Evolutionary conservation across 805 yeast species (phyloP).

Genomic region (Metahyphopichia silvanorum): DNA sequence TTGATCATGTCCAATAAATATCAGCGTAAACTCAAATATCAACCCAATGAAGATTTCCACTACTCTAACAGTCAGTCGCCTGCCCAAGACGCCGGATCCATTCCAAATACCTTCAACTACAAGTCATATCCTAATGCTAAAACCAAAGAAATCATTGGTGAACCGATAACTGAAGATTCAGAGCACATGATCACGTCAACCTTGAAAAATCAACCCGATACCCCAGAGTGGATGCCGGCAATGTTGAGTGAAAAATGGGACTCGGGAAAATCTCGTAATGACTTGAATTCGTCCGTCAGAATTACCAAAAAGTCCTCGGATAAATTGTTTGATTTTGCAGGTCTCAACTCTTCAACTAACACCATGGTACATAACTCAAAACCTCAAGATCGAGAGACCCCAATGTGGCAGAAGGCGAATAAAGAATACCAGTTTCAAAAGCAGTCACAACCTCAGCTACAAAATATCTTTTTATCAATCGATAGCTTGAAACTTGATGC

Average conservation of each 20-base stretch:
- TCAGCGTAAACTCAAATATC: slow-evolving; percentile 30
- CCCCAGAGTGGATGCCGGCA: slow-evolving; percentile 44
- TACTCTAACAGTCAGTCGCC: slow-evolving; percentile 10
- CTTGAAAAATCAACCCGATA: slow-evolving; percentile 9
- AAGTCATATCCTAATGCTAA: slow-evolving; percentile 45
- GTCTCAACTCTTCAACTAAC: slow-evolving; percentile 16
- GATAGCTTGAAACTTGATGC: slow-evolving; percentile 12
- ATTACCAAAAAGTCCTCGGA: slow-evolving; percentile 5
- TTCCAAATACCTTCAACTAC: slow-evolving; percentile 43
- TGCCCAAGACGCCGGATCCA: slow-evolving; percentile 25
- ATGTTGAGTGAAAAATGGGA: slow-evolving; percentile 36
- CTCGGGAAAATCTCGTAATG: slow-evolving; percentile 5
- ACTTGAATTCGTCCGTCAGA: slow-evolving; percentile 18
- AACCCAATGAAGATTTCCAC: slow-evolving; percentile 29
- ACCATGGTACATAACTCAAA: slow-evolving; percentile 33
- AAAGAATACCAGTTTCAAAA: slow-evolving; percentile 24
- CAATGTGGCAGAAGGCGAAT: slow-evolving; percentile 33
- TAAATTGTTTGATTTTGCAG: slow-evolving; percentile 1
- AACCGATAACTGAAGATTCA: slow-evolving; percentile 1
- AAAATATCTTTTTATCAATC: slow-evolving; percentile 25
- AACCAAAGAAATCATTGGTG: slow-evolving; percentile 31
- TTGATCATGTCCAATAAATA: slow-evolving; percentile 11
- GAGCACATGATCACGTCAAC: slow-evolving; percentile 24
- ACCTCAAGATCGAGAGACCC: slow-evolving; percentile 17
- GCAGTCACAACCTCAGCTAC: slow-evolving; percentile 23